Base-by-base conservation (phyloP, 371 early-diverging fungal species). In the Entomophthora muscae region DNA sequence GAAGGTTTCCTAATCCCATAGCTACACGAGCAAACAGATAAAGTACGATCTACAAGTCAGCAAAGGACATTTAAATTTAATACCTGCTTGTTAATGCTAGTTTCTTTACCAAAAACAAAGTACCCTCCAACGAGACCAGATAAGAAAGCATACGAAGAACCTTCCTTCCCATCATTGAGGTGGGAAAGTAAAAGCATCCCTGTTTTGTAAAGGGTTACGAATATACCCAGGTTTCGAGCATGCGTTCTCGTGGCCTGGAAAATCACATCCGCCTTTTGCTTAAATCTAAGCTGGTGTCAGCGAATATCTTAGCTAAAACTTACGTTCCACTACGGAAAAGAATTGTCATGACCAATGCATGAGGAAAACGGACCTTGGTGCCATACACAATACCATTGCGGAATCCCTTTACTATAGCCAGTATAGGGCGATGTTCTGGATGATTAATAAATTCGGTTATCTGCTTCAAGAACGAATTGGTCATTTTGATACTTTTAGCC, bases 341-440 rank as follows among this genome's bases (percentile, higher is more conserved):
- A 66, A 95, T 76, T 26, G 96, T 91, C 98, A 97, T 97, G n/a
- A n/a, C n/a, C n/a, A n/a, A n/a, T n/a, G n/a, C n/a, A n/a, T n/a
- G n/a, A n/a, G n/a, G n/a, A n/a, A n/a, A n/a, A n/a, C n/a, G n/a
- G n/a, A n/a, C n/a, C n/a, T n/a, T n/a, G 42, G 94, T 86, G 52
- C 98, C 96, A 68, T 96, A 97, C 7, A 97, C 95, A 55, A 91
- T 79, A 66, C 98, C 98, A 72, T 93, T 97, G 58, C 98, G 84
- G 67, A 90, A 86, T 10, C 91, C 95, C 73, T 97, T 97, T 61
- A 95, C 72, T 61, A 97, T 83, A 32, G 90, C 73, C 42, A 97
- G 76, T 1, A 89, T 26, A 67, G 90, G 88, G 71, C 88, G 91
- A 71, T 85, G 79, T 63, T 76, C 74, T 2, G 90, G 89, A 68